These are phyloP conservation scores for Laguncularia racemosa DNA, from an alignment of 345 rosid genomes.

Conservation along the genomic window DNA sequence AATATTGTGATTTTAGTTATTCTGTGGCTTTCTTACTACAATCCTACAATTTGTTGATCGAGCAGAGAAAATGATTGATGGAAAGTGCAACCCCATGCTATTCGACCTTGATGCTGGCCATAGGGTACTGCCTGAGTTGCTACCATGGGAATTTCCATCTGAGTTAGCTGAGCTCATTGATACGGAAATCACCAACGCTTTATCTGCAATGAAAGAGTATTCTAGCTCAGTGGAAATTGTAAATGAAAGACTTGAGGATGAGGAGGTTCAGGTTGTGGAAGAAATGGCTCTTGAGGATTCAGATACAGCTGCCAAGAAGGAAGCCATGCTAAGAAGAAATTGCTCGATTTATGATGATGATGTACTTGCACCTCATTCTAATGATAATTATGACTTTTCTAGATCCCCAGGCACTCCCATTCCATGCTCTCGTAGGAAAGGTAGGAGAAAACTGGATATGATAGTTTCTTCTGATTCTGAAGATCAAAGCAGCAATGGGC, in stretches of 20 bases:
- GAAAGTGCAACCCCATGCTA: constrained; percentile 18
- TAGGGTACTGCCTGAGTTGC: constrained; percentile 46
- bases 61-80: constrained; percentile 32
- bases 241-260: constrained; percentile 31
- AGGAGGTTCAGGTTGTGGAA: constrained; percentile 22
- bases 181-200: constrained; percentile 50
- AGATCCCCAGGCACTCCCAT: constrained; percentile 37
- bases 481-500: constrained; percentile 36
- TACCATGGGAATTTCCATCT: constrained; percentile 70
- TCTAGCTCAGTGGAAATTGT: constrained; percentile 20
- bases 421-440: constrained; percentile 26
- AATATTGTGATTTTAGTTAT: neutral
- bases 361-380: constrained; percentile 29
- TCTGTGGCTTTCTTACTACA: neutral
- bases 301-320: constrained; percentile 64
- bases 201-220: constrained; percentile 40
- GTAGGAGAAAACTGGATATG: constrained; percentile 40
- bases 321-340: constrained; percentile 60
- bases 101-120: constrained; percentile 62
- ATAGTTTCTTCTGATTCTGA: constrained; percentile 83
- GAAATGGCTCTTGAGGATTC: constrained; percentile 25
- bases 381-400: constrained; percentile 22
- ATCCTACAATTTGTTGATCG: constrained; percentile 8
- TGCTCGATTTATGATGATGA: constrained; percentile 34
- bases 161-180: constrained; percentile 63